Evolutionary conservation across 2,329 filamentous ascomycete species (phyloP), one percentile per base, ranked within the genome.

Genomic region (Tolypocladium tundrense): DNA sequence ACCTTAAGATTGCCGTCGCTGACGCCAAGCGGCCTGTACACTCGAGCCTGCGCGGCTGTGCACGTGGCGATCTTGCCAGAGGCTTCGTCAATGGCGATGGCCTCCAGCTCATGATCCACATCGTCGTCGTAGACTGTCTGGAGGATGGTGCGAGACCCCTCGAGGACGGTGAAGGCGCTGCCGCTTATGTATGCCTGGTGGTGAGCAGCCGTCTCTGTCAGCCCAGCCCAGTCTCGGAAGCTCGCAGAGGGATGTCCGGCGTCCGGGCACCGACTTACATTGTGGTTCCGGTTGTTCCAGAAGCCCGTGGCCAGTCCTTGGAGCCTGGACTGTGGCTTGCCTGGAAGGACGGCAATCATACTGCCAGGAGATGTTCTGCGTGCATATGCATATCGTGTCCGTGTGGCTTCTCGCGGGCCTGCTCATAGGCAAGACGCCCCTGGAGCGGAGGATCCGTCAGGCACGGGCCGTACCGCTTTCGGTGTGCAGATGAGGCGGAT

Each of bases 61-160:
- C 87, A 89, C 24, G 86, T 84, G 45, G 91, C 90, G 71, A 97
- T 90, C 77, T 90, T 95, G 54, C 92, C 94, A 10, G 88, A 88
- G 21, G 79, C 76, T 69, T 95, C 88, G 67, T 97, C 90, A 61
- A 97, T 83, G 37, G 85, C 82, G 62, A 97, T 84, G 35, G 91
- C 88, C 62, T 91, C 83, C 35, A 97, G 76, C 39, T 72, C 69
- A 19, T 75, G 79, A 31, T 85, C 79, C 67, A 27, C 54, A 43
- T 94, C 87, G 67, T 95, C 88, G 67, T 94, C 86, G 75, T 96
- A 96, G 64, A 96, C 88, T 4, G 92, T 97, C 72, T 99, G 94
- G 40, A 96, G 74, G 62, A 97, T 83, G 57, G 83, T 83, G 61
- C 87, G 80, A 56, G 89, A 83, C 55, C 85, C 88, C 68, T 84